Conservation (phyloP, 1,139 yeast species). For the Chernovozyma sophiae-reginae region DNA sequence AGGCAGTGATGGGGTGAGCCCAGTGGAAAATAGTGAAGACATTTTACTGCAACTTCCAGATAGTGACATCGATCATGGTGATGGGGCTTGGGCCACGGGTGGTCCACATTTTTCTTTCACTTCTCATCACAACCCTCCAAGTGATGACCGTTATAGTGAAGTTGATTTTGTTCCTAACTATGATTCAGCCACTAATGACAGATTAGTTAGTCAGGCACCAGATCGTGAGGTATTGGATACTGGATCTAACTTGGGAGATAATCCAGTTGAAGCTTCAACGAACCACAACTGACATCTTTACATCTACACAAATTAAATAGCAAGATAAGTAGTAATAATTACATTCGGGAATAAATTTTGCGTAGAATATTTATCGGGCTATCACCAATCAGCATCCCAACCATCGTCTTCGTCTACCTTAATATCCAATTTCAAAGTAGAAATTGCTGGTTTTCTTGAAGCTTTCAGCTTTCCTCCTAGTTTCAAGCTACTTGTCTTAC, state of each 20-base stretch:
- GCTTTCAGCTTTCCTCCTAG: slow-evolving; percentile 21
- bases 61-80: not conserved
- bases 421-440: slow-evolving; percentile 35
- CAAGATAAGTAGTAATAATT: too few species aligned
- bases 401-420: slow-evolving; percentile 46
- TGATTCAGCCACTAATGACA: slow-evolving; percentile 27
- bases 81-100: not conserved
- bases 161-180: slow-evolving; percentile 40
- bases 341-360: too few species aligned
- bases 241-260: too few species aligned
- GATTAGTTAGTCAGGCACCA: slow-evolving; percentile 2
- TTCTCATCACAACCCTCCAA: slow-evolving; percentile 9
- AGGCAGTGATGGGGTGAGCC: slow-evolving; percentile 17
- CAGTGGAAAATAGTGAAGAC: slow-evolving; percentile 9
- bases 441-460: slow-evolving; percentile 16
- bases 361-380: too few species aligned
- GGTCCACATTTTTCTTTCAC: slow-evolving; percentile 13
- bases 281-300: too few species aligned
- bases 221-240: too few species aligned
- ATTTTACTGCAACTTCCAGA: slow-evolving; percentile 8
- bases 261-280: too few species aligned
- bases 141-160: slow-evolving; percentile 13
- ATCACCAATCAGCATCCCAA: slow-evolving; percentile 46
- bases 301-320: too few species aligned
- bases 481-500: slow-evolving; percentile 22